phyloP scores from a whole-genome alignment of 2,329 filamentous ascomycete species.

The Penicillium sclerotiorum region DNA sequence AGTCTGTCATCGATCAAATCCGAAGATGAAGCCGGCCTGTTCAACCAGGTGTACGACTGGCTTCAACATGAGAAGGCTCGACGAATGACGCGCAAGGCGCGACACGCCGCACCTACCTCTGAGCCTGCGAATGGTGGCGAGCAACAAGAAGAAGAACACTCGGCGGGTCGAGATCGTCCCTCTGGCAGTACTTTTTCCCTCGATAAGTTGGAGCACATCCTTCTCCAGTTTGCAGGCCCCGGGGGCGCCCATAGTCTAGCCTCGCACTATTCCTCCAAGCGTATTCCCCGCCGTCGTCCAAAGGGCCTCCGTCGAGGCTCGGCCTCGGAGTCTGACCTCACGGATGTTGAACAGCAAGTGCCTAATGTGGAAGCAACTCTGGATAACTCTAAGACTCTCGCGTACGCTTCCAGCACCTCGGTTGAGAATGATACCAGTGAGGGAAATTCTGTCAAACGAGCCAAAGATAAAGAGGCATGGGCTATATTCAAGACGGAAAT shows the following conservation, averaged over 20 bases:
- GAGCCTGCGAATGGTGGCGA: constrained; percentile 36
- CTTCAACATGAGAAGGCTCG: constrained; percentile 76
- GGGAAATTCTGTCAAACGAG: constrained; percentile 49
- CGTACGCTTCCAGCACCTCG: constrained; percentile 64
- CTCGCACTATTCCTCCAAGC: constrained; percentile 23
- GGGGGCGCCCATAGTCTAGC: constrained; percentile 28
- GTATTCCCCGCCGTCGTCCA: constrained; percentile 36
- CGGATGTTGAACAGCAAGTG: constrained; percentile 79
- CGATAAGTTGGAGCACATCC: constrained; percentile 77
- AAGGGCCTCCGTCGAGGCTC: constrained; percentile 47
- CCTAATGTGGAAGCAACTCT: constrained; percentile 81
- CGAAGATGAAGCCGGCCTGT: constrained; percentile 48
- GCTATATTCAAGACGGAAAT: constrained; percentile 89
- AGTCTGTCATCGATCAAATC: constrained; percentile 28
- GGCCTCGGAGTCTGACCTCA: constrained; percentile 83
- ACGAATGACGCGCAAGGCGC: constrained; percentile 58
- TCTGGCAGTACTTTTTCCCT: constrained; percentile 74
- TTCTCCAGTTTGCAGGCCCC: constrained; percentile 43
- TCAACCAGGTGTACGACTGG: constrained; percentile 81
- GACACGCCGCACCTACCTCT: constrained; percentile 47
- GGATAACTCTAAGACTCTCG: constrained; percentile 87
- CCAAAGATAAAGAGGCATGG: constrained; percentile 78
- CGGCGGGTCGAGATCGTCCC: constrained; percentile 38
- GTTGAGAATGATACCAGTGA: constrained; percentile 47
- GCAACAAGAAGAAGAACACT: constrained; percentile 39